These are phyloP conservation scores for Cytospora piceicola DNA, from an alignment of 2,329 filamentous ascomycete species.

Conservation along the genomic window DNA sequence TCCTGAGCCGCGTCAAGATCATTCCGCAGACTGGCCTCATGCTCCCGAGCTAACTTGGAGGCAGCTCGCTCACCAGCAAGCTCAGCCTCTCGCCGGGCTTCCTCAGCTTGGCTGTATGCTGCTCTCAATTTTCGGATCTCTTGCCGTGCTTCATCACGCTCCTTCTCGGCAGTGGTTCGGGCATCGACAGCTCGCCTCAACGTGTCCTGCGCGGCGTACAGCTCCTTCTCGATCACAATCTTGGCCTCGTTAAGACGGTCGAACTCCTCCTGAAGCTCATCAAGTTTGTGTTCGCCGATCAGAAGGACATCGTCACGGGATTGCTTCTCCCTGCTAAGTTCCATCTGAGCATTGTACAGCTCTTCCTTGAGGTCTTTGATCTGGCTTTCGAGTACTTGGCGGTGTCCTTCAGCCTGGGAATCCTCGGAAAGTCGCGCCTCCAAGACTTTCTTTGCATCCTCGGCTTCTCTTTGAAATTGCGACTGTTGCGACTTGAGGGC, in stretches of 20 bases:
- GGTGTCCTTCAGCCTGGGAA: constrained; percentile 78
- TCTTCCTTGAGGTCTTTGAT: constrained; percentile 85
- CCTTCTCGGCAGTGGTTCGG: constrained; percentile 76
- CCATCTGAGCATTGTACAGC: constrained; percentile 81
- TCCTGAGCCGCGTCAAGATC: constrained; percentile 81
- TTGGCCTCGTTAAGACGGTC: constrained; percentile 89
- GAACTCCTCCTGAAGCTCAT: constrained; percentile 81
- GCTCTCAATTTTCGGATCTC: constrained; percentile 83
- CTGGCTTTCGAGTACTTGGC: constrained; percentile 82
- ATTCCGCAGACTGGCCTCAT: constrained; percentile 74
- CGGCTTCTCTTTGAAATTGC: constrained; percentile 85
- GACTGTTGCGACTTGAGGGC: constrained; percentile 82
- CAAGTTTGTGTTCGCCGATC: constrained; percentile 85
- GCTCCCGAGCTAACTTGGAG: constrained; percentile 77
- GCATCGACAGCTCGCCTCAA: constrained; percentile 84
- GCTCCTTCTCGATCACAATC: constrained; percentile 96
- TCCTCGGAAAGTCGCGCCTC: constrained; percentile 90
- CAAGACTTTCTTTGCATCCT: constrained; percentile 83
- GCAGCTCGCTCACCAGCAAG: constrained; percentile 78
- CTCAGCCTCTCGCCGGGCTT: constrained; percentile 82
- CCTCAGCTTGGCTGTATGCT: constrained; percentile 83
- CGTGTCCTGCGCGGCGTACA: constrained; percentile 93
- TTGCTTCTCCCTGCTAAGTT: constrained; percentile 88
- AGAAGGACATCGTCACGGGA: constrained; percentile 92
- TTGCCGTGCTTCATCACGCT: constrained; percentile 84